Conservation (phyloP, 1,284 basidiomycete species). For the Leccinum insolens region DNA sequence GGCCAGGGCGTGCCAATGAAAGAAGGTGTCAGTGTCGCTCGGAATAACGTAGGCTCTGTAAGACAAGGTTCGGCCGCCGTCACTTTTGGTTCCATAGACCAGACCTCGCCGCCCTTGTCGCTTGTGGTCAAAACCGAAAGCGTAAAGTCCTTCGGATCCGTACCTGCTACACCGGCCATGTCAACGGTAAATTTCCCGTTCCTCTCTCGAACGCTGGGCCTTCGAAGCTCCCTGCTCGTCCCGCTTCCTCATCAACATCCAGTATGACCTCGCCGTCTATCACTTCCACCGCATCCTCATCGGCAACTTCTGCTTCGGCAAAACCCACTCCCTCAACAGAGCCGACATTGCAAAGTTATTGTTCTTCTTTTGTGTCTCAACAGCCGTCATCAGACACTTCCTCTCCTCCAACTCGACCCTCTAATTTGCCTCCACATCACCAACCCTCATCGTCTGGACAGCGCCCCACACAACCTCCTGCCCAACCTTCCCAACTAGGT, state of each 20-base stretch:
- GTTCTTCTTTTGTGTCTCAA: constrained; percentile 34
- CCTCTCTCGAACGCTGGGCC: too few relatives aligned
- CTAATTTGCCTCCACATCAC: constrained; percentile 48
- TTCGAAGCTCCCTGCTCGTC: too few relatives aligned
- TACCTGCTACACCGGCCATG: constrained; percentile 36
- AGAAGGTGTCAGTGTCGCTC: constrained; percentile 70
- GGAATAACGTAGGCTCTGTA: constrained; percentile 57
- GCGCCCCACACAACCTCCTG: constrained; percentile 42
- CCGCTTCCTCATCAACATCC: too few relatives aligned
- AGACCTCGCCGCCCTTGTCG: constrained; percentile 46
- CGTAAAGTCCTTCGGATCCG: constrained; percentile 80
- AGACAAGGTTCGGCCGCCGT: constrained; percentile 69
- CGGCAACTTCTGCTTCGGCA: constrained; percentile 35
- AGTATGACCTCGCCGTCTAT: too few relatives aligned
- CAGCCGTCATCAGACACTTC: constrained; percentile 36
- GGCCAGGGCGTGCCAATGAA: constrained; percentile 49
- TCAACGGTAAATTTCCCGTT: too few relatives aligned
- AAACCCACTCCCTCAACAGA: constrained; percentile 42
- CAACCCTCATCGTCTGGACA: constrained; percentile 37
- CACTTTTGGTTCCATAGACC: constrained; percentile 86
- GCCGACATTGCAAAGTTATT: constrained; percentile 71
- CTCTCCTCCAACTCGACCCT: constrained; percentile 46
- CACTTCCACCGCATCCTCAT: too few relatives aligned
- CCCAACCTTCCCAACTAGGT: constrained; percentile 48
- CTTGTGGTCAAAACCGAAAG: constrained; percentile 69